phyloP scores from a whole-genome alignment of 2,329 filamentous ascomycete genomes.

The Pseudogymnoascus sp. region DNA sequence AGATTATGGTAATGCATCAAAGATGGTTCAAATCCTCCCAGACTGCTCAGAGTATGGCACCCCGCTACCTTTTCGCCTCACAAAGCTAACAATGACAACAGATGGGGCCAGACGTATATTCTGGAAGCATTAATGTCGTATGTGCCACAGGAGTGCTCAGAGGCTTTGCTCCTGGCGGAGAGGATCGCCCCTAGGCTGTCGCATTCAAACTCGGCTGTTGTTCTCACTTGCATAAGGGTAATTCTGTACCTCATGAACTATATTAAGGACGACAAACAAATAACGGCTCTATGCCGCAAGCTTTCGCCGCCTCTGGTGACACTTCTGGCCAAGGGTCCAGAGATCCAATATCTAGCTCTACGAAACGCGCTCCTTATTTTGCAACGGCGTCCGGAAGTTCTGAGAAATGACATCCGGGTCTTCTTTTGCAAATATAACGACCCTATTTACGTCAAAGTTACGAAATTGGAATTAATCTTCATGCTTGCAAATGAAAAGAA shows the following conservation, averaged over 20 bases:
- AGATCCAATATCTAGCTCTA: slow-evolving; percentile 95
- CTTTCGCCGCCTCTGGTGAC: slow-evolving; percentile 92
- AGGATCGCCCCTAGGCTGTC: slow-evolving; percentile 91
- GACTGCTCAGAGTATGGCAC: slow-evolving; percentile 86
- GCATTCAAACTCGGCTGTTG: slow-evolving; percentile 93
- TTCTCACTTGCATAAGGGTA: slow-evolving; percentile 90
- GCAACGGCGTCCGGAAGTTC: slow-evolving; percentile 83
- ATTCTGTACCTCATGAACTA: slow-evolving; percentile 99
- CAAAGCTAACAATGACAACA: slow-evolving; percentile 31
- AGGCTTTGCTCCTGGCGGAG: slow-evolving; percentile 84
- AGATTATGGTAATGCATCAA: slow-evolving; percentile 93
- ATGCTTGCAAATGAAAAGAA: slow-evolving; percentile 96
- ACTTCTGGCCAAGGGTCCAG: slow-evolving; percentile 86
- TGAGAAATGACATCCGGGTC: slow-evolving; percentile 93
- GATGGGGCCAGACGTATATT: slow-evolving; percentile 98
- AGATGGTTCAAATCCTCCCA: slow-evolving; percentile 91
- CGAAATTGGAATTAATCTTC: slow-evolving; percentile 96
- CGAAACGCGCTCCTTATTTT: slow-evolving; percentile 90
- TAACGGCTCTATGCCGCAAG: slow-evolving; percentile 80
- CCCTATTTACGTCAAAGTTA: slow-evolving; percentile 98
- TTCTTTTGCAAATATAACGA: slow-evolving; percentile 99
- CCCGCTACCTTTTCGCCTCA: neutral
- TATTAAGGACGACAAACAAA: slow-evolving; percentile 83
- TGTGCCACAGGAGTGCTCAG: slow-evolving; percentile 81
- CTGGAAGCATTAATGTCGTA: slow-evolving; percentile 97